Evolutionary conservation across 208 protist genomes (phyloP).

Genomic region (Tritrichomonas musculus): DNA sequence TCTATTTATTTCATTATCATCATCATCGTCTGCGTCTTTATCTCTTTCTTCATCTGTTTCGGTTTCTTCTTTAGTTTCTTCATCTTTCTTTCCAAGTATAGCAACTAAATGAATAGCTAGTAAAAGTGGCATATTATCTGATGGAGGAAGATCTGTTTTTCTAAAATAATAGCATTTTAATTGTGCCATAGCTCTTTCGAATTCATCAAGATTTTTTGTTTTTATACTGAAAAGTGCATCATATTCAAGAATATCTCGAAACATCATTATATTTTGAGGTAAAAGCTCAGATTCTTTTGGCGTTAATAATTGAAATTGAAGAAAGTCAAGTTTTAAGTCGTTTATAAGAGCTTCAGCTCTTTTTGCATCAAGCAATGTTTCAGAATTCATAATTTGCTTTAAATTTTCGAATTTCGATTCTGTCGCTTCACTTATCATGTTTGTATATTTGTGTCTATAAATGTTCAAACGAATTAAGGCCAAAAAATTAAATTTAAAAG

Average conservation of each 20-base stretch:
- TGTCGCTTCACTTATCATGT: no score
- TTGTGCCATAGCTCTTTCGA: neutral
- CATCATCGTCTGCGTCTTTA: no score
- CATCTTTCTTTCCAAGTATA: neutral
- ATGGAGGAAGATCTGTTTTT: neutral
- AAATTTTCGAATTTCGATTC: neutral
- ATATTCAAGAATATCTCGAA: neutral
- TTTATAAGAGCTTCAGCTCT: neutral
- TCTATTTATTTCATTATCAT: no score
- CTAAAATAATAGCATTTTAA: constrained; percentile 24
- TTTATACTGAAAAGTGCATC: neutral
- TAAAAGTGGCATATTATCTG: constrained; percentile 17
- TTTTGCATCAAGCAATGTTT: neutral
- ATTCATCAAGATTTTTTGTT: neutral
- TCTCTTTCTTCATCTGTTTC: no score
- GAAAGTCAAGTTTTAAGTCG: neutral
- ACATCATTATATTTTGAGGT: neutral
- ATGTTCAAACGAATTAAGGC: no score
- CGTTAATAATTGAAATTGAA: neutral
- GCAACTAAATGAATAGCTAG: neutral
- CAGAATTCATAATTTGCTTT: neutral
- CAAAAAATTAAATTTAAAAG: no score
- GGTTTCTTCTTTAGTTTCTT: no score
- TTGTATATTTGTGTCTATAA: no score
- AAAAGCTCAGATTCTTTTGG: neutral